These are phyloP conservation scores for Graphium sp. DNA, from an alignment of 2,329 filamentous ascomycete species.

Conservation along the genomic window DNA sequence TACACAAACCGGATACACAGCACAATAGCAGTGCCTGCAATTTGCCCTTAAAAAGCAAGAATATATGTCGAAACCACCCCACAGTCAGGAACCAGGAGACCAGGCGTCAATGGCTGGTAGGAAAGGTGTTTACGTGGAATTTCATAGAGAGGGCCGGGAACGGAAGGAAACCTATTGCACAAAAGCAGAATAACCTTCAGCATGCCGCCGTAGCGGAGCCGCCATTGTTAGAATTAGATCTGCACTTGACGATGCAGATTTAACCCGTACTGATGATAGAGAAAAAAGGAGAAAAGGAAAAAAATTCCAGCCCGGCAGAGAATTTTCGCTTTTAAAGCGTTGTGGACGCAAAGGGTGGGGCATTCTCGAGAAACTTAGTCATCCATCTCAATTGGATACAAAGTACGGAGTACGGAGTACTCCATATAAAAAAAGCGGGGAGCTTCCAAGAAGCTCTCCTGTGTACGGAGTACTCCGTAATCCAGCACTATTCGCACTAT, in stretches of 20 bases:
- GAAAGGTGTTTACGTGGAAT: constrained; percentile 24
- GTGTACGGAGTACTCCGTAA: no score
- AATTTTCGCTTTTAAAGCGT: neutral
- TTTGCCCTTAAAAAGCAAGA: no score
- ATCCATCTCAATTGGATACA: no score
- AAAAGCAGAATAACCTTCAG: constrained; percentile 28
- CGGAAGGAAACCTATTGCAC: constrained; percentile 33
- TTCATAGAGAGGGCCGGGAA: constrained; percentile 35
- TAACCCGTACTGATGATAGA: constrained; percentile 27
- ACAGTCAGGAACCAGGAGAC: constrained; percentile 28
- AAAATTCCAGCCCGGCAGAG: constrained; percentile 1
- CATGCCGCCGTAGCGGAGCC: constrained; percentile 37
- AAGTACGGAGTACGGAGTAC: no score
- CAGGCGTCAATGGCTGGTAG: constrained; percentile 23
- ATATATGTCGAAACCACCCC: constrained; percentile 30
- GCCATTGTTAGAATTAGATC: constrained; percentile 21
- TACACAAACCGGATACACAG: no score
- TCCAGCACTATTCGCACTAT: no score
- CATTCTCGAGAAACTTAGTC: no score
- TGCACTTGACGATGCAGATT: constrained; percentile 34
- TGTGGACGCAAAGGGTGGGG: no score
- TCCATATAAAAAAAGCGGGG: no score
- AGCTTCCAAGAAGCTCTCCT: no score
- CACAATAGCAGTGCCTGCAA: no score
- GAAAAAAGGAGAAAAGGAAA: constrained; percentile 13